Conservation (phyloP, 208 protist species). For the Jaenimonas drosophilae region DNA sequence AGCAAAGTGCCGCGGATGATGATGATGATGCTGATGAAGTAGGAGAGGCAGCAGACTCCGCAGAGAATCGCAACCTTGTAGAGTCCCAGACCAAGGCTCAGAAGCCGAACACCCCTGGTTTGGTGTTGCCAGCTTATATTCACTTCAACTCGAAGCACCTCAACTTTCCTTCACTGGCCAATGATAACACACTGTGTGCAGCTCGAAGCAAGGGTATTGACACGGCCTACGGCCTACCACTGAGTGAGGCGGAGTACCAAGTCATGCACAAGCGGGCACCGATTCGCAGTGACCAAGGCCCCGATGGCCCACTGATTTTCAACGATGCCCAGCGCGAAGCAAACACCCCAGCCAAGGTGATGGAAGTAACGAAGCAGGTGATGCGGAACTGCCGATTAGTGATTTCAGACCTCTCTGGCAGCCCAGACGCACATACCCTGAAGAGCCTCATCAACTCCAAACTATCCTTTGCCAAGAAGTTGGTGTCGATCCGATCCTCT, state of each 20-base stretch:
- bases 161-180: constrained; percentile 64
- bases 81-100: neutral
- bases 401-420: constrained; percentile 61
- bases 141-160: constrained; percentile 53
- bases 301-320: constrained; percentile 37
- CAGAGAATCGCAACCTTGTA: constrained; percentile 7
- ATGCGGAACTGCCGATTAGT: constrained; percentile 43
- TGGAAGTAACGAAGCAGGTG: constrained; percentile 8
- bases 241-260: constrained; percentile 63
- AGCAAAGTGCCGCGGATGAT: constrained; percentile 16
- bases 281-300: constrained; percentile 41
- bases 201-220: constrained; percentile 35
- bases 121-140: constrained; percentile 57
- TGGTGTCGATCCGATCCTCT: constrained; percentile 50
- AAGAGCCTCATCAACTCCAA: constrained; percentile 45
- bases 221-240: constrained; percentile 68
- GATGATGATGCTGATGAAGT: constrained; percentile 16
- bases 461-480: constrained; percentile 69
- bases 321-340: constrained; percentile 83
- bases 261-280: constrained; percentile 57
- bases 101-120: constrained; percentile 18
- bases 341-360: constrained; percentile 76
- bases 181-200: constrained; percentile 22
- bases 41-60: constrained; percentile 1
- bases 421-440: constrained; percentile 51